Base-by-base conservation (phyloP, 768 basidiomycete species). In the Artomyces pyxidatus region DNA sequence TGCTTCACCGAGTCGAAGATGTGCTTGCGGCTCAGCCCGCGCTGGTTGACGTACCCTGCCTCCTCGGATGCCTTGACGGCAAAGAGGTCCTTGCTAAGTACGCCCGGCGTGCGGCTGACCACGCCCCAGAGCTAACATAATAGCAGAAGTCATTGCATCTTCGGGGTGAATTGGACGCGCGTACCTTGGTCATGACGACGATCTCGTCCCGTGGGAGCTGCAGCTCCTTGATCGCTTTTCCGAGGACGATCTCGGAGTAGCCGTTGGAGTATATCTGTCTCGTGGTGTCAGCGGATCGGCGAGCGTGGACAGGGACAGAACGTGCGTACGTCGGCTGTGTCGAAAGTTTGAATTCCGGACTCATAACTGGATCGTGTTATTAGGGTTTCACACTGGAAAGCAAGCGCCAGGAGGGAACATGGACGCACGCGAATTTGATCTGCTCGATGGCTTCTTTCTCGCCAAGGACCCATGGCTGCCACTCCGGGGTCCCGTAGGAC, bases 181-280 rank as follows among this genome's bases (percentile, higher is more conserved):
- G 23, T 25, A 71, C 66, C 58, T 75, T 78, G 42, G 74, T 75
- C 54, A 76, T 60, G 45, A 78, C 64, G 16, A 77, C 74, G 26
- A 75, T 54, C 53, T 69, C 65, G 9, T 73, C 71, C 17, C 76
- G 65, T 6, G 73, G 74, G 16, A 72, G 57, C n/a, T 69, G 50
- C 41, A 66, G 61, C 56, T 69, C 45, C 53, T 71, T 72, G 56
- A 76, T 65, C 3, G 70, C 70, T 45, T 73, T 69, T 9, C 73
- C 72, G 14, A 73, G 58, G 50, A 75, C 66, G 21, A 59, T 44
- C 53, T 75, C 73, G 9, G 66, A 69, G 6, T 59, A 47, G 11
- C 70, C 69, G 40, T 67, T 60, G 10, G 62, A 64, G 59, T 72
- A 78, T n/a, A 68, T 61, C 70, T 71, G 54, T 26, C 39, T 27